phyloP scores from a whole-genome alignment of 2,329 filamentous ascomycete species.

The Fusarium sp. region DNA sequence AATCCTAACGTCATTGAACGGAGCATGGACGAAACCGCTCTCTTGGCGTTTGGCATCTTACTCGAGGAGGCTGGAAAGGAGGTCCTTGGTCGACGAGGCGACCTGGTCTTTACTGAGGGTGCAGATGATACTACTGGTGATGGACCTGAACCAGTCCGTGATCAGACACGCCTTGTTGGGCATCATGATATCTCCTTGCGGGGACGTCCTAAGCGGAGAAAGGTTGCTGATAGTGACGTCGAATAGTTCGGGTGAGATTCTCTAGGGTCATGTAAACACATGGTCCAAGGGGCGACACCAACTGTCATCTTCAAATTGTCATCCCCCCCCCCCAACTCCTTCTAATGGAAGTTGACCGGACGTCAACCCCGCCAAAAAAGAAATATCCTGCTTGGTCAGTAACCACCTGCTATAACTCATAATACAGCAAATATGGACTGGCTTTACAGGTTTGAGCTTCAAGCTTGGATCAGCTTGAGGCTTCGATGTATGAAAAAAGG shows the following conservation, averaged over 20 bases:
- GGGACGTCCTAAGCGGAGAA: slow-evolving; percentile 53
- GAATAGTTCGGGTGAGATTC: slow-evolving; percentile 22
- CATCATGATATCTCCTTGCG: slow-evolving; percentile 44
- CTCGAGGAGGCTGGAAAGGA: slow-evolving; percentile 77
- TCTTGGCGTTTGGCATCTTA: slow-evolving; percentile 80
- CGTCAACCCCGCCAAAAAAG: slow-evolving; percentile 2
- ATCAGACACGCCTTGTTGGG: slow-evolving; percentile 42
- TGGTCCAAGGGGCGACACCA: slow-evolving; percentile 3
- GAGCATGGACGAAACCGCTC: slow-evolving; percentile 83
- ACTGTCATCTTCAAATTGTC: slow-evolving; percentile 1
- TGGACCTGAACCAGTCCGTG: slow-evolving; percentile 37
- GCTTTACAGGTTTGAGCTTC: slow-evolving; percentile 13
- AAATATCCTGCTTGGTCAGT: slow-evolving; percentile 20
- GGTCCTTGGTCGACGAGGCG: slow-evolving; percentile 73
- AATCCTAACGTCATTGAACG: slow-evolving; percentile 61
- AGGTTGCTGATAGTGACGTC: slow-evolving; percentile 38
- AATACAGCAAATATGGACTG: slow-evolving; percentile 16
- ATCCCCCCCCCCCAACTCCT: slow-evolving; percentile 17
- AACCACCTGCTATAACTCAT: slow-evolving; percentile 9
- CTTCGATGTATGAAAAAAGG: neutral
- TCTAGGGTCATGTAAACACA: slow-evolving; percentile 10
- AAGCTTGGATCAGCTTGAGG: slow-evolving; percentile 10
- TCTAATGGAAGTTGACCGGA: slow-evolving; percentile 21
- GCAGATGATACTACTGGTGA: slow-evolving; percentile 41
- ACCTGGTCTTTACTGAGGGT: slow-evolving; percentile 78